Evolutionary conservation across 176 grass and related monocot species (phyloP).

Genomic region (Saccharum spontaneum): DNA sequence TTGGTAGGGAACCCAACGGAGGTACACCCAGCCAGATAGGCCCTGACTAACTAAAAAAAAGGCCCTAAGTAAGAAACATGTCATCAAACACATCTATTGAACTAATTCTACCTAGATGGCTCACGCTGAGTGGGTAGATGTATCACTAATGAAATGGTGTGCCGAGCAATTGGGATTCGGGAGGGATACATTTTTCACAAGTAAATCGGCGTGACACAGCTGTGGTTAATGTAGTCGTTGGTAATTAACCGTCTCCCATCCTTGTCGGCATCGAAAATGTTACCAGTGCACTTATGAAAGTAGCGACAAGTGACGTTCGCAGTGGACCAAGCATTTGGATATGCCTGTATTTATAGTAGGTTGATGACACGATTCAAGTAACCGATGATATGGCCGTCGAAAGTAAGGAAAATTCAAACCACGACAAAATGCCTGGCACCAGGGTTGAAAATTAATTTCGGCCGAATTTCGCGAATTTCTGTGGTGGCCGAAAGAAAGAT

Average conservation of each 20-base stretch:
- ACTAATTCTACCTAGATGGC: not conserved
- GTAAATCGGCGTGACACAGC: no score
- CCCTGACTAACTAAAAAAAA: no score
- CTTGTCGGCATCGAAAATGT: fast-evolving
- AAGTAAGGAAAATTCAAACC: not conserved
- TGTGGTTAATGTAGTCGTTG: not conserved
- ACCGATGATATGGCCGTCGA: not conserved
- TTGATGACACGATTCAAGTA: not conserved
- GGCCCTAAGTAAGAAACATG: not conserved
- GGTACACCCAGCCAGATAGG: not conserved
- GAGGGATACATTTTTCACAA: not conserved
- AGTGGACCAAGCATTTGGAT: not conserved
- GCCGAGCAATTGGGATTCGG: not conserved
- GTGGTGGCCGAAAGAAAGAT: no score
- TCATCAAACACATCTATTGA: fast-evolving
- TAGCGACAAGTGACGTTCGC: fast-evolving
- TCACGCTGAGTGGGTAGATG: fast-evolving
- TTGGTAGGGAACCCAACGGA: not conserved
- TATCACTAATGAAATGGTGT: fast-evolving
- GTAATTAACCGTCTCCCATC: fast-evolving
- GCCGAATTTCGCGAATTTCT: no score
- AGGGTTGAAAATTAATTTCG: no score
- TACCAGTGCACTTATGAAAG: fast-evolving
- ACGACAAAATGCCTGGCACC: not conserved
- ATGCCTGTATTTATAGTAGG: not conserved